Percentiles rank a stretch among this genome's conserved stretches.
Conservation (phyloP, 163 green algal species). For the Prototheca stagnorum region DNA sequence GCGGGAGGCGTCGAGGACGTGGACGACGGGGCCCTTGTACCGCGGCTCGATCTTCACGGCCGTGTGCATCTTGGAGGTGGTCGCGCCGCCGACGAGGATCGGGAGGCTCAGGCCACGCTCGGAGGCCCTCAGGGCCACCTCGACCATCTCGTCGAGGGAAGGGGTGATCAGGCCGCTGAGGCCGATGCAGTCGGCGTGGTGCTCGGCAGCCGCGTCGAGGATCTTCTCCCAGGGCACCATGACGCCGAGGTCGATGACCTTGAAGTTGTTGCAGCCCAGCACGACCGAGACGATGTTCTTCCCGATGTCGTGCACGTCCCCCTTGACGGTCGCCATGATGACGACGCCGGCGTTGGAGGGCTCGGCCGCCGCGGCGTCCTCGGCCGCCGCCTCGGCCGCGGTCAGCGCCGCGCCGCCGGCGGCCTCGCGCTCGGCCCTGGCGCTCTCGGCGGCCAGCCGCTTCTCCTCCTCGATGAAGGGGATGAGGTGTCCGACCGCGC, state of each 20-base stretch:
- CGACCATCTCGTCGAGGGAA: slow-evolving; percentile 92
- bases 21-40: slow-evolving; percentile 75
- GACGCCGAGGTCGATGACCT: slow-evolving; percentile 89
- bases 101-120: slow-evolving; percentile 68
- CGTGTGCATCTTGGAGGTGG: slow-evolving; percentile 97
- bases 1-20: slow-evolving; percentile 89
- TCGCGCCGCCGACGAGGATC: slow-evolving; percentile 91
- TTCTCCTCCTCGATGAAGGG: slow-evolving; percentile 99
- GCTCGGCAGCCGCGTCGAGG: slow-evolving; percentile 67
- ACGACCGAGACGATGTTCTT: slow-evolving; percentile 99
- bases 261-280: slow-evolving; percentile 99
- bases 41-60: slow-evolving; percentile 90
- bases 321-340: slow-evolving; percentile 95
- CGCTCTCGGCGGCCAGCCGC: slow-evolving; percentile 9
- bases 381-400: neutral
- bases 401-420: too few relatives aligned
- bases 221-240: slow-evolving; percentile 94
- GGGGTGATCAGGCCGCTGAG: slow-evolving; percentile 93
- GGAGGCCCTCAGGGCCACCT: slow-evolving; percentile 84
- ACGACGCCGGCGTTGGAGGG: slow-evolving; percentile 67
- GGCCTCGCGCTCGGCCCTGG: too few relatives aligned
- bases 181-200: slow-evolving; percentile 89
- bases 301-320: slow-evolving; percentile 97
- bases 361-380: slow-evolving; percentile 12
- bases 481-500: slow-evolving; percentile 86